Evolutionary conservation across 2,329 filamentous ascomycete genomes (phyloP).

Genomic region (Penicillium sp.): DNA sequence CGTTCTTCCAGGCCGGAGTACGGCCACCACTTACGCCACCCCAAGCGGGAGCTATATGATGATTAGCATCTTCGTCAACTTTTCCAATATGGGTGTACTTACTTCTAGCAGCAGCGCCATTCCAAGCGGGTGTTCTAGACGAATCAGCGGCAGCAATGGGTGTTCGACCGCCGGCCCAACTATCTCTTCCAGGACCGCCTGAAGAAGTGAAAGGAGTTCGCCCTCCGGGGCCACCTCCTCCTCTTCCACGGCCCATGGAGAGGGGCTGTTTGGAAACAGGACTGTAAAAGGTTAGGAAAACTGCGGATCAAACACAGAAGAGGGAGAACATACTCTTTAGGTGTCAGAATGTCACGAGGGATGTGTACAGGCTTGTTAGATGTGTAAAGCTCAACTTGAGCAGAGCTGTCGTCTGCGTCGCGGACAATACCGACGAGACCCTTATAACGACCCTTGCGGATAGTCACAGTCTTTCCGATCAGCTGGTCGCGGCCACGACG

Average conservation of each 20-base stretch:
- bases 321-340: constrained; percentile 68
- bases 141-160: constrained; percentile 60
- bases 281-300: constrained; percentile 27
- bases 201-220: constrained; percentile 50
- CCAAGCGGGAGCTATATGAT: constrained; percentile 42
- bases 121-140: constrained; percentile 76
- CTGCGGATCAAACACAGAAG: neutral
- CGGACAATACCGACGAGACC: constrained; percentile 93
- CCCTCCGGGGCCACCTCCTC: constrained; percentile 24
- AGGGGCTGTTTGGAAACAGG: constrained; percentile 72
- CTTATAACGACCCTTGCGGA: constrained; percentile 85
- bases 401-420: constrained; percentile 81
- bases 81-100: constrained; percentile 41
- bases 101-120: constrained; percentile 58
- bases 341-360: constrained; percentile 73
- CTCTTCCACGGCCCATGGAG: constrained; percentile 59
- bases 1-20: constrained; percentile 57
- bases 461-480: constrained; percentile 86
- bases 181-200: constrained; percentile 43
- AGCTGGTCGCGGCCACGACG: constrained; percentile 75
- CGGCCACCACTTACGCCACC: constrained; percentile 45
- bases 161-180: constrained; percentile 68
- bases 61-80: constrained; percentile 20
- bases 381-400: constrained; percentile 88
- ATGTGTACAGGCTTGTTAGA: constrained; percentile 90